Percentiles rank a stretch among this genome's conserved stretches.
These are phyloP conservation scores for Paramecium primaurelia DNA, from an alignment of 73 alveolate genomes.

Conservation along the genomic window DNA sequence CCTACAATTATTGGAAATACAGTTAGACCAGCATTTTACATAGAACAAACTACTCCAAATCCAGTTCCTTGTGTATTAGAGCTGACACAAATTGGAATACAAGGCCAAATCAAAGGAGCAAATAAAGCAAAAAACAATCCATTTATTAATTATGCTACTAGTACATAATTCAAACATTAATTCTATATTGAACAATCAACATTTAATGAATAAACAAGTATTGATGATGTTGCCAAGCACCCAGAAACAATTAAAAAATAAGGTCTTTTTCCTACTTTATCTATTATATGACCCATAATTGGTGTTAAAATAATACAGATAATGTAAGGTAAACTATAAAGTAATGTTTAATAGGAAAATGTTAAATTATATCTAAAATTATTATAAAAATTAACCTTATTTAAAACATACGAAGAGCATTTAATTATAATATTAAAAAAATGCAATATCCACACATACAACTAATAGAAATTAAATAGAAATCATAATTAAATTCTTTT, in stretches of 20 bases:
- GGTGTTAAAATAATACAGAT: neutral
- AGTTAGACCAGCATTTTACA: neutral
- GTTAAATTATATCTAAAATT: neutral
- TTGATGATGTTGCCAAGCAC: neutral
- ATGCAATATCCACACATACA: neutral
- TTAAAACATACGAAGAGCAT: neutral
- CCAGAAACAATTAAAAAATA: neutral
- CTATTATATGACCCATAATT: neutral
- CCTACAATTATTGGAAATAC: neutral
- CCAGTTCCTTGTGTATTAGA: neutral
- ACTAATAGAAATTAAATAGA: neutral
- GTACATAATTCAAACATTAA: neutral
- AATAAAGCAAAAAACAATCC: neutral
- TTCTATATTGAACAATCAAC: neutral
- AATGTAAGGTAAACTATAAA: neutral
- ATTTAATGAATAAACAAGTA: neutral
- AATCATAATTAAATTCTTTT: neutral
- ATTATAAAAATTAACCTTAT: neutral
- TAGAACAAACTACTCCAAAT: neutral
- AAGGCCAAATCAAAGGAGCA: slow-evolving; percentile 19
- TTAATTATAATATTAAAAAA: neutral
- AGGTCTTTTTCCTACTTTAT: neutral
- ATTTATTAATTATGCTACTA: neutral
- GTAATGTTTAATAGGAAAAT: neutral
- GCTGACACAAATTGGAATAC: neutral